Percentiles rank a stretch among this genome's conserved stretches.
phyloP scores from a whole-genome alignment of 352 stramenopile species.

The Phytophthora aleatoria region DNA sequence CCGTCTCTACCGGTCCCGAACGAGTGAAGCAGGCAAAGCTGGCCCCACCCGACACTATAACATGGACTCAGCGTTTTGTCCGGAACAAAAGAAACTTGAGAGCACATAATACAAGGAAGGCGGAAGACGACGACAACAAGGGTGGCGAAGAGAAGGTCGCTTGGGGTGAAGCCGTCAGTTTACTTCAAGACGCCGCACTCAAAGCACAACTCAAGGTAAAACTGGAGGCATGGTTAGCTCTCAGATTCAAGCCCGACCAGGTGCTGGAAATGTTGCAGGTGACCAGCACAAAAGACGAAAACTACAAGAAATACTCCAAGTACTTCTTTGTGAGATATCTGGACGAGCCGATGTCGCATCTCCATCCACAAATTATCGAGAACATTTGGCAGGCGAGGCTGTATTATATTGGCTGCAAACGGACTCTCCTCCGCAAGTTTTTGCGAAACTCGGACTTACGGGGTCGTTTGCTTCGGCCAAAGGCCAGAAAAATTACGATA shows the following conservation, averaged over 20 bases:
- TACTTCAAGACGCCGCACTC: neutral
- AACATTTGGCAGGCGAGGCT: constrained; percentile 1
- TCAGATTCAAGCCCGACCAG: neutral
- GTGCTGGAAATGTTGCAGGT: neutral
- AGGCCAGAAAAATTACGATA: neutral
- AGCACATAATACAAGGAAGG: neutral
- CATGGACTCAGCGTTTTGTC: no score
- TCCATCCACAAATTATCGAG: neutral
- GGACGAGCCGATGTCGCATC: constrained; percentile 1
- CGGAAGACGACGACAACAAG: neutral
- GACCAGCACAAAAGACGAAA: neutral
- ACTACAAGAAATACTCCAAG: neutral
- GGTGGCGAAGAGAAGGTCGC: neutral
- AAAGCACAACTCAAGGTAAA: neutral
- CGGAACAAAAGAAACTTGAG: neutral
- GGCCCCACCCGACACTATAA: neutral
- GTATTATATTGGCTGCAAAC: neutral
- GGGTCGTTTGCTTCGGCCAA: neutral
- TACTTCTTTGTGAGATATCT: constrained; percentile 3
- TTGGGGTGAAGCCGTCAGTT: neutral
- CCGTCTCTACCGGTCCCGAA: neutral
- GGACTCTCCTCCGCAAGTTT: neutral
- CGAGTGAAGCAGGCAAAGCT: neutral
- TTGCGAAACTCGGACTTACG: neutral
- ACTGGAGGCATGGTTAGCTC: neutral